Evolutionary conservation across 148 eudicot genomes (phyloP).

Genomic region (Heliosperma pusillum): DNA sequence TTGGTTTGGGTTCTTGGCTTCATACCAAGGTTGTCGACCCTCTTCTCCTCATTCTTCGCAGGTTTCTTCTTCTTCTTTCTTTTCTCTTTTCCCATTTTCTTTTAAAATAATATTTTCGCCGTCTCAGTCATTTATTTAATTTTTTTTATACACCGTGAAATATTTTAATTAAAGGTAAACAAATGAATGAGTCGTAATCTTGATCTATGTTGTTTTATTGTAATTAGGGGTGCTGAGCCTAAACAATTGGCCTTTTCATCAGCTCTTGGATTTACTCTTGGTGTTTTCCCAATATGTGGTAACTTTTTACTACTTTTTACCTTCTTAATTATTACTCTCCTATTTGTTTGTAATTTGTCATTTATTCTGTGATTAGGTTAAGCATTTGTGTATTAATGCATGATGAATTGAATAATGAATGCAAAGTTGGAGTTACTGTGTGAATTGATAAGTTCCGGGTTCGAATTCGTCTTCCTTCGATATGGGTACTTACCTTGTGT

Average conservation of each 20-base stretch:
- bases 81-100: background rate
- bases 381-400: background rate
- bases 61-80: conserved; percentile 33
- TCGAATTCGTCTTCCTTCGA: no score
- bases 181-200: no score
- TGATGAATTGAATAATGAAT: background rate
- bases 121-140: no score
- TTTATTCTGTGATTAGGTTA: background rate
- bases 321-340: background rate
- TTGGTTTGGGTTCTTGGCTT: conserved; percentile 46
- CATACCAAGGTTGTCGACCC: conserved; percentile 65
- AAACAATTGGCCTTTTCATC: conserved; percentile 85
- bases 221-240: conserved; percentile 85
- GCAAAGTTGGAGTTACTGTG: no score
- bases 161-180: no score
- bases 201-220: background rate
- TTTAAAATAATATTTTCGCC: no score
- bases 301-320: conserved; percentile 13
- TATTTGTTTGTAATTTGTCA: background rate
- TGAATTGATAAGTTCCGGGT: no score
- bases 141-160: no score
- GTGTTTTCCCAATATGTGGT: conserved; percentile 94
- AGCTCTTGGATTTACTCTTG: conserved; percentile 79
- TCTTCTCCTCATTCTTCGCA: conserved; percentile 65
- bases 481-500: no score